These are phyloP conservation scores for Microcyclosporella mali DNA, from an alignment of 2,329 filamentous ascomycete species.

Conservation along the genomic window DNA sequence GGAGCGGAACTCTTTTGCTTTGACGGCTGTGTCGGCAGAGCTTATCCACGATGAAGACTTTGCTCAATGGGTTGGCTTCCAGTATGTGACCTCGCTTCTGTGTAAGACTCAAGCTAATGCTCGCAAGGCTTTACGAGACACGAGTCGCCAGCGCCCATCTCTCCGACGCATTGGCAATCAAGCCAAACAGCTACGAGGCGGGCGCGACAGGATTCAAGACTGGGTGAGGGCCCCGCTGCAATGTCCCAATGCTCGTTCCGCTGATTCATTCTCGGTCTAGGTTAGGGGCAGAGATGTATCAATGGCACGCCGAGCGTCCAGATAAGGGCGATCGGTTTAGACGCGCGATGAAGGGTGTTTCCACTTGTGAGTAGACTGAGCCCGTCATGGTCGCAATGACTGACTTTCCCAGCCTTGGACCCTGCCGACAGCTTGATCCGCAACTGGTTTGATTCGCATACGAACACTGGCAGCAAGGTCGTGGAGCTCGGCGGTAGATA, in stretches of 20 bases:
- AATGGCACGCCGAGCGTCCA: conserved; percentile 1
- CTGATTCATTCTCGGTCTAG: not conserved
- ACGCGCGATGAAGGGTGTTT: conserved; percentile 3
- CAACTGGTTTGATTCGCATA: conserved; percentile 1
- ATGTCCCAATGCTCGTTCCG: not conserved
- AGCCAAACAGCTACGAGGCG: conserved; percentile 1
- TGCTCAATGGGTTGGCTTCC: conserved; percentile 3
- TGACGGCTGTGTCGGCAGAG: not conserved
- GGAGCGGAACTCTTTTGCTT: not conserved
- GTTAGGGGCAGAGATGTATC: conserved; percentile 3
- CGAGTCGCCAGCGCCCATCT: conserved; percentile 4
- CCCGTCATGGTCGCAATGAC: not conserved
- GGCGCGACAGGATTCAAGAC: conserved; percentile 1
- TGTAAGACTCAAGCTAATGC: not conserved
- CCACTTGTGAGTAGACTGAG: not conserved
- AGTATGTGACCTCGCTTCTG: not conserved
- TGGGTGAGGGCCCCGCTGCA: not conserved
- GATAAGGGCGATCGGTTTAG: conserved; percentile 1
- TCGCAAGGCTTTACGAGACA: conserved; percentile 1
- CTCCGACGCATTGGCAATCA: not conserved
- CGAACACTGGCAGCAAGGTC: not conserved
- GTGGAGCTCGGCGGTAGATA: not conserved
- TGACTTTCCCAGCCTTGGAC: conserved; percentile 2
- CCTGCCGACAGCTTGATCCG: conserved; percentile 1
- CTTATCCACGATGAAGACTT: conserved; percentile 2